Evolutionary conservation across 306 rosid genomes (phyloP).

Genomic region (Morella rubra): DNA sequence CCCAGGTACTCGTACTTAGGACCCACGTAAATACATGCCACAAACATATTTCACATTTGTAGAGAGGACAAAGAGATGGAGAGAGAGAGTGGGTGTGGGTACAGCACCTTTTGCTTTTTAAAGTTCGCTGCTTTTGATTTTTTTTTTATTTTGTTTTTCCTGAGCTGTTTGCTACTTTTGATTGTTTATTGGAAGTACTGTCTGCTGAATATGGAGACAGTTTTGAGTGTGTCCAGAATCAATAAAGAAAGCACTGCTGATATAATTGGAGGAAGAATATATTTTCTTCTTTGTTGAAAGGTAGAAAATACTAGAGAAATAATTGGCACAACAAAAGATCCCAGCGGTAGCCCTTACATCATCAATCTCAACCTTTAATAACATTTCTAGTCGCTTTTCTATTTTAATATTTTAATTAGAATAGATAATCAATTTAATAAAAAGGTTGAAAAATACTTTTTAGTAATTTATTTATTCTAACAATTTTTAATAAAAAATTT

Average conservation of each 20-base stretch:
- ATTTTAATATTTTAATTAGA: too few species aligned
- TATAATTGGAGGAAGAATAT: too few species aligned
- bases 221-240: conserved; percentile 54
- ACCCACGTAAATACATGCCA: background rate
- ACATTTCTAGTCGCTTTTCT: too few species aligned
- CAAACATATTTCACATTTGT: background rate
- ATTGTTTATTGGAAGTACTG: conserved; percentile 45
- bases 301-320: conserved; percentile 22
- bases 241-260: conserved; percentile 33
- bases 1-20: background rate
- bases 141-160: conserved; percentile 34
- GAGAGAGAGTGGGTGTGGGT: conserved; percentile 28
- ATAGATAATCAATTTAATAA: too few species aligned
- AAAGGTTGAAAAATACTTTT: too few species aligned
- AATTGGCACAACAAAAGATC: conserved; percentile 50
- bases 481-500: too few species aligned
- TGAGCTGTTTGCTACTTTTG: conserved; percentile 34
- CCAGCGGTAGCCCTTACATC: conserved; percentile 45
- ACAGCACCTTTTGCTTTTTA: conserved; percentile 56
- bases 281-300: background rate
- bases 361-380: conserved; percentile 43
- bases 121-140: conserved; percentile 60
- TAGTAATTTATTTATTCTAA: too few species aligned
- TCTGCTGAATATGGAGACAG: conserved; percentile 51
- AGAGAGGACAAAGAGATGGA: conserved; percentile 24